These are phyloP conservation scores for Wickerhamiella occidentalis DNA, from an alignment of 805 yeast genomes.

Conservation along the genomic window DNA sequence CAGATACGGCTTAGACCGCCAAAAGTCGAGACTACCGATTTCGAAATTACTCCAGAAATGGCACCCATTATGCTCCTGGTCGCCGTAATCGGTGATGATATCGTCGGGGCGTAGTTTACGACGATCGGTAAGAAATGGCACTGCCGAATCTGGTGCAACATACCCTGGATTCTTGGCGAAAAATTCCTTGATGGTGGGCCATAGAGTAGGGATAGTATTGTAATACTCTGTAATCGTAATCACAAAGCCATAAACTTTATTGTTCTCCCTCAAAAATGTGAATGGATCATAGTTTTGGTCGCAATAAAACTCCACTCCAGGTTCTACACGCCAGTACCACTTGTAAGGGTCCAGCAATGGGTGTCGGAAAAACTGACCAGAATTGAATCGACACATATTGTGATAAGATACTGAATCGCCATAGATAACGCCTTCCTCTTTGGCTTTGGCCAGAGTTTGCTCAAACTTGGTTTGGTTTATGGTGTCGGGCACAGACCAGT, in stretches of 20 bases:
- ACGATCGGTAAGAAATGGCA: conserved; percentile 45
- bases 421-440: conserved; percentile 42
- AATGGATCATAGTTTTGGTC: conserved; percentile 68
- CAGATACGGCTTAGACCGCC: conserved; percentile 56
- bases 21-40: conserved; percentile 61
- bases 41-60: conserved; percentile 87
- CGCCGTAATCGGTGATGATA: conserved; percentile 35
- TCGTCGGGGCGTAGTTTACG: conserved; percentile 33
- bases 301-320: conserved; percentile 77
- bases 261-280: conserved; percentile 58
- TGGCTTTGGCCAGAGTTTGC: conserved; percentile 35
- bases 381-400: conserved; percentile 92
- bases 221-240: conserved; percentile 71
- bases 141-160: conserved; percentile 51
- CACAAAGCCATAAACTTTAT: conserved; percentile 78
- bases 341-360: conserved; percentile 59
- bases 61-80: conserved; percentile 58
- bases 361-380: conserved; percentile 81
- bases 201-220: conserved; percentile 76
- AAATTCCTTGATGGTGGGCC: conserved; percentile 60
- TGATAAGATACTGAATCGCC: conserved; percentile 60
- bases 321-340: conserved; percentile 93
- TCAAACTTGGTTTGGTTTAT: conserved; percentile 49
- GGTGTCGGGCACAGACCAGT: conserved; percentile 69
- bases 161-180: conserved; percentile 45